Percentiles rank a stretch among this genome's conserved stretches.
Evolutionary conservation across 1,139 yeast genomes (phyloP).

Genomic region (Lizanozyma gosingica): DNA sequence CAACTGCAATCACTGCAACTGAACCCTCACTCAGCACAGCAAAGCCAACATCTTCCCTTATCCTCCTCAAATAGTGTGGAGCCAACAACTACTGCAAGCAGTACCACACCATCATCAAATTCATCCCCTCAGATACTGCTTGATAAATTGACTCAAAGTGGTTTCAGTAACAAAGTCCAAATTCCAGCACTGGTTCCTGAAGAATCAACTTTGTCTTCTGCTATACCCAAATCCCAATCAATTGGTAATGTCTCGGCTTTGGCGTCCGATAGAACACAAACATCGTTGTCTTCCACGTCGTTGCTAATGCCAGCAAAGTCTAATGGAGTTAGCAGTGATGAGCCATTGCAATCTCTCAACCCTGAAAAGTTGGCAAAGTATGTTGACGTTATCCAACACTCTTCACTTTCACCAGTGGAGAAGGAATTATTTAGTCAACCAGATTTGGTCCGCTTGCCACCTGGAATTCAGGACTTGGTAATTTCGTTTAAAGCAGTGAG

Average conservation of each 20-base stretch:
- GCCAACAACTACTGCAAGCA: slow-evolving; percentile 5
- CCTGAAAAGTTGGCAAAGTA: slow-evolving; percentile 8
- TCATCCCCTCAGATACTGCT: slow-evolving; percentile 4
- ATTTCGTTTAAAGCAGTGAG: slow-evolving; percentile 42
- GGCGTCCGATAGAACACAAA: neutral
- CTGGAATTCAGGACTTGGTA: slow-evolving; percentile 64
- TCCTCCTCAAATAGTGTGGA: slow-evolving; percentile 7
- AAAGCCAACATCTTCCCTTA: neutral
- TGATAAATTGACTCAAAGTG: neutral
- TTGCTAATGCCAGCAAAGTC: neutral
- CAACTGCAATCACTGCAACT: slow-evolving; percentile 1
- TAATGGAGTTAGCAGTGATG: neutral
- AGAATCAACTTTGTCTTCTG: neutral
- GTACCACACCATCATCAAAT: slow-evolving; percentile 9
- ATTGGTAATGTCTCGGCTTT: neutral
- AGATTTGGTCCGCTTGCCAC: slow-evolving; percentile 47
- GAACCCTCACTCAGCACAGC: slow-evolving; percentile 1
- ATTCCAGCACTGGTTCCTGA: neutral
- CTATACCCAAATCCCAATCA: neutral
- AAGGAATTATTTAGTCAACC: slow-evolving; percentile 27
- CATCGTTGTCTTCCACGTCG: neutral
- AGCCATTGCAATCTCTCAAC: neutral
- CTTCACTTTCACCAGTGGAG: slow-evolving; percentile 25
- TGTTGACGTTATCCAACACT: slow-evolving; percentile 22
- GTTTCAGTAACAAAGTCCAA: neutral